phyloP scores from a whole-genome alignment of 768 basidiomycete genomes.

The Dentipellis sp. region DNA sequence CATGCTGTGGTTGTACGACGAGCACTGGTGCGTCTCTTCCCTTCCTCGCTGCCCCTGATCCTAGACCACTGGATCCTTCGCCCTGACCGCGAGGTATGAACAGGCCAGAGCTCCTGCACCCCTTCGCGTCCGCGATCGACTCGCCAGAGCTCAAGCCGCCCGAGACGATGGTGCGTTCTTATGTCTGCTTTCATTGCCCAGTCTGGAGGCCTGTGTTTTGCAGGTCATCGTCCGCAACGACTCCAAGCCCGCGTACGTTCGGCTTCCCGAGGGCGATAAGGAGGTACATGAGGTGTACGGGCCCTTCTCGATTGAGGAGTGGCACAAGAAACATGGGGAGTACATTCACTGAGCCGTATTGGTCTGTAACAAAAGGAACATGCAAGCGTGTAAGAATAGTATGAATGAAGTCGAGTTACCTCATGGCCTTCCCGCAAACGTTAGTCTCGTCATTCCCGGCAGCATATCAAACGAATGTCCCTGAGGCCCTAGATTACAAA shows the following conservation, averaged over 20 bases:
- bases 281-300: conserved; percentile 36
- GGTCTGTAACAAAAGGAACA: too few species aligned
- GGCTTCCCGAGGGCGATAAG: conserved; percentile 51
- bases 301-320: conserved; percentile 39
- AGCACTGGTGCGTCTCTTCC: conserved; percentile 32
- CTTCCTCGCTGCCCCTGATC: not conserved
- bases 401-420: too few species aligned
- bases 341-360: conserved; percentile 19
- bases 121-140: conserved; percentile 62
- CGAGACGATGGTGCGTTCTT: conserved; percentile 35
- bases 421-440: too few species aligned
- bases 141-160: conserved; percentile 45
- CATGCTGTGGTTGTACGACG: conserved; percentile 62
- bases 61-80: not conserved
- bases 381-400: too few species aligned
- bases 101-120: conserved; percentile 59
- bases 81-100: not conserved
- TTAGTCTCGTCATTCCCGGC: too few species aligned
- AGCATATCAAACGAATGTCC: too few species aligned
- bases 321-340: conserved; percentile 47
- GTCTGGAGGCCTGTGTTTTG: not conserved
- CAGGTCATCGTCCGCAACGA: conserved; percentile 10
- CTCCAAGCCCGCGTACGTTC: conserved; percentile 52
- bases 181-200: not conserved
- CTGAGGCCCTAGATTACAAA: too few species aligned